Evolutionary conservation across 176 grass and related monocot species (phyloP).

Genomic region (Dactylis glomerata): DNA sequence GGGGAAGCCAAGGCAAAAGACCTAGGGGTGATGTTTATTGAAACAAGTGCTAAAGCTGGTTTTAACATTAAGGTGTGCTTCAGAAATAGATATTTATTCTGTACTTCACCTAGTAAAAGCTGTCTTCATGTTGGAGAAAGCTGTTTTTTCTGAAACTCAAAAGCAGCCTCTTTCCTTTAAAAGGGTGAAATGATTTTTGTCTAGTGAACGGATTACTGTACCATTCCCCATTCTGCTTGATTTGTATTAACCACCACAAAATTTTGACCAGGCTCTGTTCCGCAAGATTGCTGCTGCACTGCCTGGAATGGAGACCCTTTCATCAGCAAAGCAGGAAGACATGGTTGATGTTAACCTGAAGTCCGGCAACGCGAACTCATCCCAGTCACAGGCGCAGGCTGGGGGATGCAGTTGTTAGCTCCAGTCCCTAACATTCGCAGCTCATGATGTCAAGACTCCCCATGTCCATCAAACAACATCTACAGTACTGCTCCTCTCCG

Average conservation of each 20-base stretch:
- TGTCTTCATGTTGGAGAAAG: background rate
- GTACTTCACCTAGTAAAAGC: background rate
- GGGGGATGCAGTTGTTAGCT: constrained; percentile 86
- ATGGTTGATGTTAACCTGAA: constrained; percentile 97
- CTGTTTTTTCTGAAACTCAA: background rate
- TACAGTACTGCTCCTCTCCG: constrained; percentile 21
- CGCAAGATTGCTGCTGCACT: constrained; percentile 96
- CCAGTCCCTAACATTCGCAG: constrained; percentile 19
- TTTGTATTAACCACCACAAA: constrained; percentile 18
- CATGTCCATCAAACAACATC: constrained; percentile 7
- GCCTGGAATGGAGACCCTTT: constrained; percentile 95
- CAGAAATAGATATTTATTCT: constrained; percentile 15
- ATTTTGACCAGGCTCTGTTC: constrained; percentile 66
- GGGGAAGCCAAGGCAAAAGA: constrained; percentile 93
- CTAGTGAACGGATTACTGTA: background rate
- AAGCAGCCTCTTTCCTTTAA: background rate
- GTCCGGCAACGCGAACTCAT: constrained; percentile 64
- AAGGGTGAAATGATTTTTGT: background rate
- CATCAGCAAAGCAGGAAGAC: constrained; percentile 91
- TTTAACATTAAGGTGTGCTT: constrained; percentile 95
- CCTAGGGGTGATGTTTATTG: constrained; percentile 96
- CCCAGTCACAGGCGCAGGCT: constrained; percentile 70
- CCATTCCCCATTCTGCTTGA: background rate
- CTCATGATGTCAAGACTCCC: constrained; percentile 29
- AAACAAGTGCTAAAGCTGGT: constrained; percentile 99